These are phyloP conservation scores for Suillus fuscotomentosus DNA, from an alignment of 768 basidiomycete genomes.

Conservation along the genomic window DNA sequence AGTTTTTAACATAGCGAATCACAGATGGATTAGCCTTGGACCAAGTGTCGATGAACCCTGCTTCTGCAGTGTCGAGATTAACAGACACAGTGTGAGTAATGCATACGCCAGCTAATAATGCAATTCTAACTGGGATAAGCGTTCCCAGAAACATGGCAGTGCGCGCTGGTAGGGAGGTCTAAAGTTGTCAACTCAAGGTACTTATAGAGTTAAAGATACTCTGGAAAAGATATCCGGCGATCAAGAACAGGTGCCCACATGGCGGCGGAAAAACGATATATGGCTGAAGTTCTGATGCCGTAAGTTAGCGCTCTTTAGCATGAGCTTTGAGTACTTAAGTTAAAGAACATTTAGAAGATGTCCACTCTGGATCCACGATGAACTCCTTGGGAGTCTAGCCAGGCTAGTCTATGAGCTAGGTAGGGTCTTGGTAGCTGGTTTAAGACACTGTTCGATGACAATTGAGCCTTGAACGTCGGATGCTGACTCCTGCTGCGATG, in stretches of 20 bases:
- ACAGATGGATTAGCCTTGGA: slow-evolving; percentile 21
- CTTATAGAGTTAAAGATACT: not conserved
- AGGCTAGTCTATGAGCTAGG: not conserved
- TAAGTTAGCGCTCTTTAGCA: not conserved
- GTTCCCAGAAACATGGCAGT: slow-evolving; percentile 14
- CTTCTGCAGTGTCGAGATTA: not conserved
- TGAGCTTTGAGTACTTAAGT: not conserved
- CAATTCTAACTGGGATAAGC: not conserved
- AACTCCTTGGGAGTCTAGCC: not conserved
- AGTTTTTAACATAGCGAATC: slow-evolving; percentile 53
- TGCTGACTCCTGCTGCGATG: not conserved
- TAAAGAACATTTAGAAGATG: not conserved
- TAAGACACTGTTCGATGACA: not conserved
- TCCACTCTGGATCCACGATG: not conserved
- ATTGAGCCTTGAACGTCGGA: not conserved
- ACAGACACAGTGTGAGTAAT: slow-evolving; percentile 4
- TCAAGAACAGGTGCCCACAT: not conserved
- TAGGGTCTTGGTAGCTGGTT: not conserved
- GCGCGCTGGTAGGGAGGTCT: not conserved
- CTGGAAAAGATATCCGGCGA: not conserved
- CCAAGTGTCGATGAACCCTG: slow-evolving; percentile 7
- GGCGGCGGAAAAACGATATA: not conserved
- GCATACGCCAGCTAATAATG: slow-evolving; percentile 1
- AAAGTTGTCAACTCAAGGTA: not conserved
- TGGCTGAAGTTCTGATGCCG: not conserved